Evolutionary conservation across 2,329 filamentous ascomycete genomes (phyloP).

Genomic region (Diplodia sapinea): DNA sequence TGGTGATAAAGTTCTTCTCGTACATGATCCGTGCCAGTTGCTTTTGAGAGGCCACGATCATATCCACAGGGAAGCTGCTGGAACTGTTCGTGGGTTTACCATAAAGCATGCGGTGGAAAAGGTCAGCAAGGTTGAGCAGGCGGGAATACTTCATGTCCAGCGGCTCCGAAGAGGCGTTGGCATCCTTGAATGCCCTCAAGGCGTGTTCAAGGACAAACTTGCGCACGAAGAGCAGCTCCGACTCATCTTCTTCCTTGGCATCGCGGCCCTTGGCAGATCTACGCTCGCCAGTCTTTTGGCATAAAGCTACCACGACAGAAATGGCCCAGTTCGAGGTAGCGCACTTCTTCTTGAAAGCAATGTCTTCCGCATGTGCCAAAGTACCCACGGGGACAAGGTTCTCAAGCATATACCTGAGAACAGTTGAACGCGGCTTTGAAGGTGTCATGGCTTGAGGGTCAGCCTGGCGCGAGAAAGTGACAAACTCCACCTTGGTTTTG

Average conservation of each 20-base stretch:
- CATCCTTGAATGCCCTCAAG: conserved; percentile 89
- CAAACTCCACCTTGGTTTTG: conserved; percentile 95
- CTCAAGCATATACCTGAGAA: conserved; percentile 91
- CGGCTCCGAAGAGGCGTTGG: conserved; percentile 76
- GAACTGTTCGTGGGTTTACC: conserved; percentile 41
- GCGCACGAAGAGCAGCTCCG: conserved; percentile 87
- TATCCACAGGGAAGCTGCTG: conserved; percentile 32
- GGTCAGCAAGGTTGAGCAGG: conserved; percentile 83
- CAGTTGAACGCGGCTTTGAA: conserved; percentile 89
- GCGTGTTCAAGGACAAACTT: conserved; percentile 95
- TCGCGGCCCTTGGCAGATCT: conserved; percentile 63
- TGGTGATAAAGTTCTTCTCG: conserved; percentile 92
- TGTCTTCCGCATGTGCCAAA: conserved; percentile 73
- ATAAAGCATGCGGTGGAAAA: conserved; percentile 81
- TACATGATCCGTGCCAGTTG: conserved; percentile 96
- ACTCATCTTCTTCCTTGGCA: conserved; percentile 74
- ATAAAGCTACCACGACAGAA: conserved; percentile 82
- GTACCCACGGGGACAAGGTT: conserved; percentile 72
- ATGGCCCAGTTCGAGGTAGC: conserved; percentile 87
- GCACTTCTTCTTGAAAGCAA: conserved; percentile 80
- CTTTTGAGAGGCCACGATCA: conserved; percentile 66
- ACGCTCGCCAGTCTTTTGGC: conserved; percentile 84
- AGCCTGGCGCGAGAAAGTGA: conserved; percentile 95
- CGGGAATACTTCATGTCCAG: conserved; percentile 86
- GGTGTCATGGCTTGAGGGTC: conserved; percentile 84